These are phyloP conservation scores for Naegleria fowleri DNA, from an alignment of 208 protist species.

Conservation along the genomic window DNA sequence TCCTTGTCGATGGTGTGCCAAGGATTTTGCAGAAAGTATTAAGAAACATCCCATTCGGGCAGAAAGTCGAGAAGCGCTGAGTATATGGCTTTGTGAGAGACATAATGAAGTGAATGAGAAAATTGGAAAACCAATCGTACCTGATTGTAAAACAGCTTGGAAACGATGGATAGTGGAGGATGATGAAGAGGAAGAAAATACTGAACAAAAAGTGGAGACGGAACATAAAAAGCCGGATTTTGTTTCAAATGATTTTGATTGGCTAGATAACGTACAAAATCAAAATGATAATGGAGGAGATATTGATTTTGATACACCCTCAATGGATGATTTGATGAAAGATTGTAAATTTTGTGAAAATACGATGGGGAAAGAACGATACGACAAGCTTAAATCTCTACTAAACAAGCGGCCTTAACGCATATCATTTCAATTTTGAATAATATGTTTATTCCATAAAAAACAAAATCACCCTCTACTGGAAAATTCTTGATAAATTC, in stretches of 20 bases:
- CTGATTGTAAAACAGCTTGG: not conserved
- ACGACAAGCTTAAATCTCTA: not conserved
- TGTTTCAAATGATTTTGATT: not conserved
- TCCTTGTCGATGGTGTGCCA: slow-evolving; percentile 16
- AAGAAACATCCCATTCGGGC: not conserved
- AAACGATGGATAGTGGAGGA: not conserved
- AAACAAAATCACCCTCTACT: too few relatives aligned
- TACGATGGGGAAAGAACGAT: slow-evolving; percentile 3
- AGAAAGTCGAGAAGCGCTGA: not conserved
- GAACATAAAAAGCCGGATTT: not conserved
- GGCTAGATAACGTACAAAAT: not conserved
- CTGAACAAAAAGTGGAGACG: not conserved
- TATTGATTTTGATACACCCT: not conserved
- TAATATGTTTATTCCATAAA: too few relatives aligned
- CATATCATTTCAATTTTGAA: not conserved
- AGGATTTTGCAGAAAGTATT: slow-evolving; percentile 5
- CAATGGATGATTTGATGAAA: not conserved
- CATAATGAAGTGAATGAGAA: slow-evolving; percentile 27
- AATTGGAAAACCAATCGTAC: not conserved
- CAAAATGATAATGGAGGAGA: not conserved
- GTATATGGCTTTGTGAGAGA: slow-evolving; percentile 8
- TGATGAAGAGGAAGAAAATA: not conserved
- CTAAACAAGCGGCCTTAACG: not conserved
- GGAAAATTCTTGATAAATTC: too few relatives aligned
- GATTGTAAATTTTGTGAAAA: slow-evolving; percentile 21